These are phyloP conservation scores for Thelonectria discophora DNA, from an alignment of 2,329 filamentous ascomycete species.

Conservation along the genomic window DNA sequence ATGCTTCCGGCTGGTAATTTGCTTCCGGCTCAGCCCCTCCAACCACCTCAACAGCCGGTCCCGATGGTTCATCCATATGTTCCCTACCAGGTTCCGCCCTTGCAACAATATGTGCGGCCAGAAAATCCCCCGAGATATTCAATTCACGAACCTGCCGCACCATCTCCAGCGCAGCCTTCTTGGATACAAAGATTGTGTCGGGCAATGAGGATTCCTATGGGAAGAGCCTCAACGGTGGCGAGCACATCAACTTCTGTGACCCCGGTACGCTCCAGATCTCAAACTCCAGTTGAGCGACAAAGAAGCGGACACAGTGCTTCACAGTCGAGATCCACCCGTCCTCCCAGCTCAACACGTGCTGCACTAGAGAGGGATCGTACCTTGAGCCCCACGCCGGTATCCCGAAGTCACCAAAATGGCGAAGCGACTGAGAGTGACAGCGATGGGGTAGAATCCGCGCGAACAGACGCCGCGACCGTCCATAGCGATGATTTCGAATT, in stretches of 20 bases:
- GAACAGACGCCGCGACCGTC: conserved; percentile 47
- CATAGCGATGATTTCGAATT: conserved; percentile 49
- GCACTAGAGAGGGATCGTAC: background rate
- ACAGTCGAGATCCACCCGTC: background rate
- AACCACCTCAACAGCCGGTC: conserved; percentile 16
- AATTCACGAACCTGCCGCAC: background rate
- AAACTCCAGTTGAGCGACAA: background rate
- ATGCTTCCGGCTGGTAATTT: background rate
- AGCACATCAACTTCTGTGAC: conserved; percentile 39
- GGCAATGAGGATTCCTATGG: conserved; percentile 43
- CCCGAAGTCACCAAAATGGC: background rate
- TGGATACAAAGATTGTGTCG: conserved; percentile 44
- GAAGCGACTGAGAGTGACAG: background rate
- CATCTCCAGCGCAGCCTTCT: conserved; percentile 23
- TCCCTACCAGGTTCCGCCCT: conserved; percentile 1
- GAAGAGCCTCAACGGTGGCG: conserved; percentile 49
- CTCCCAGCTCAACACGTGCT: background rate
- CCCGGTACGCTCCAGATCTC: conserved; percentile 11
- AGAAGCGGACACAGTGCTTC: conserved; percentile 1
- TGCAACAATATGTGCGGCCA: background rate
- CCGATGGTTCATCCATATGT: conserved; percentile 11
- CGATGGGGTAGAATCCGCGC: conserved; percentile 34
- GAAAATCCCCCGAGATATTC: background rate
- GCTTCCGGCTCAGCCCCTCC: conserved; percentile 7
- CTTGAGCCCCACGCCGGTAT: background rate